A percentile compares a stretch with the other conserved stretches of the same genome.
phyloP scores from a whole-genome alignment of 768 basidiomycete species.

The Russula lepida region DNA sequence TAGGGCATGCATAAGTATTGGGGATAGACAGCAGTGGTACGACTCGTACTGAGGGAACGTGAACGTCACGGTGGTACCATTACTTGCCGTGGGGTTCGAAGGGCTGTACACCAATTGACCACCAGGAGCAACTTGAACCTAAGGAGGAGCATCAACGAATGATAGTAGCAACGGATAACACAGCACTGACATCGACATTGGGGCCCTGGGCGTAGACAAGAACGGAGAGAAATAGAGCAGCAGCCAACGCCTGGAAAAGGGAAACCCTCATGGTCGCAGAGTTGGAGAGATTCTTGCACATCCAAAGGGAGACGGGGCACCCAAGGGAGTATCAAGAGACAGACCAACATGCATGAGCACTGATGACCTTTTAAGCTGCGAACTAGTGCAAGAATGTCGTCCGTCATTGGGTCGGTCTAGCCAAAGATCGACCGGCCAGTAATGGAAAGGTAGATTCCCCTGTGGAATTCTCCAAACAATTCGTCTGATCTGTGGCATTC shows the following conservation, averaged over 20 bases:
- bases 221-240: constrained; percentile 26
- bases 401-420: not conserved
- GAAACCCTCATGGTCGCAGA: constrained; percentile 28
- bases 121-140: constrained; percentile 40
- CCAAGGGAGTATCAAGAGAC: not conserved
- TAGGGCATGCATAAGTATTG: not conserved
- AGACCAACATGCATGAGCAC: not conserved
- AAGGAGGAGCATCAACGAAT: not conserved
- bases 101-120: constrained; percentile 38
- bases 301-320: not conserved
- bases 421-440: not conserved
- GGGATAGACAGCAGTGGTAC: not conserved
- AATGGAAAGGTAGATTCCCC: not conserved
- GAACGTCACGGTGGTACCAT: constrained; percentile 47
- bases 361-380: not conserved
- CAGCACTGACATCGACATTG: constrained; percentile 20
- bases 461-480: not conserved
- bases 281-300: not conserved
- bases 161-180: not conserved
- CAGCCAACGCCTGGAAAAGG: constrained; percentile 23
- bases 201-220: constrained; percentile 32
- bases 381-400: not conserved
- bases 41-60: constrained; percentile 38
- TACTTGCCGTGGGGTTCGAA: constrained; percentile 37
- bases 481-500: not conserved